Conservation (phyloP, 164 flowering plant genomes). For the Liquidambar formosana region DNA sequence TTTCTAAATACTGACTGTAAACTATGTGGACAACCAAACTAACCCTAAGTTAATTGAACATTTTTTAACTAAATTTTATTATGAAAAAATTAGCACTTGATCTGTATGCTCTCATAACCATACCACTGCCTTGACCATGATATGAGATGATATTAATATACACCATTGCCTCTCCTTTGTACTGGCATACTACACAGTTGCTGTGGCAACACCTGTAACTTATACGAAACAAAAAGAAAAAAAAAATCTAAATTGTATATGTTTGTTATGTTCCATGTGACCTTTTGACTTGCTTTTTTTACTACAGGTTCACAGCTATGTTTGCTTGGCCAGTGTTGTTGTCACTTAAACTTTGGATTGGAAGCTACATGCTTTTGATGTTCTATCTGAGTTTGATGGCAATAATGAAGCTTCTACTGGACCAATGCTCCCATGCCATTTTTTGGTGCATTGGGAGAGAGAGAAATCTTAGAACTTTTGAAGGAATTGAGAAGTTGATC, state of each 20-base stretch:
- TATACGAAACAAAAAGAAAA: too few species aligned
- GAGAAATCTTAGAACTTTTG: too few species aligned
- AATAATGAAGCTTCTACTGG: conserved; percentile 66
- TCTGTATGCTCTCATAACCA: background rate
- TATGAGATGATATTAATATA: background rate
- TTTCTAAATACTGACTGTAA: conserved; percentile 96
- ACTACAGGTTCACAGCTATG: conserved; percentile 89
- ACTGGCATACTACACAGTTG: background rate
- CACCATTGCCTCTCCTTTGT: background rate
- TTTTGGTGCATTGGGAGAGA: too few species aligned
- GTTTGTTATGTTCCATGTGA: background rate
- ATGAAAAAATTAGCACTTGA: too few species aligned
- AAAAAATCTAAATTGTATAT: background rate
- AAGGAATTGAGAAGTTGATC: too few species aligned
- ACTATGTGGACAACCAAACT: too few species aligned
- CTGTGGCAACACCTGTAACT: background rate
- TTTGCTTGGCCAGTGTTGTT: conserved; percentile 94
- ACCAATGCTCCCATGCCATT: too few species aligned
- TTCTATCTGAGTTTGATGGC: conserved; percentile 91
- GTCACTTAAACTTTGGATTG: conserved; percentile 95
- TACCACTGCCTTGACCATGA: background rate
- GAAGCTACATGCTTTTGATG: conserved; percentile 99
- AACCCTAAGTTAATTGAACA: too few species aligned
- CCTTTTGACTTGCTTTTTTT: conserved; percentile 13
- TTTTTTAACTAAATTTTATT: too few species aligned